Conservation (phyloP, 306 rosid species). For the Luffa acutangula region DNA sequence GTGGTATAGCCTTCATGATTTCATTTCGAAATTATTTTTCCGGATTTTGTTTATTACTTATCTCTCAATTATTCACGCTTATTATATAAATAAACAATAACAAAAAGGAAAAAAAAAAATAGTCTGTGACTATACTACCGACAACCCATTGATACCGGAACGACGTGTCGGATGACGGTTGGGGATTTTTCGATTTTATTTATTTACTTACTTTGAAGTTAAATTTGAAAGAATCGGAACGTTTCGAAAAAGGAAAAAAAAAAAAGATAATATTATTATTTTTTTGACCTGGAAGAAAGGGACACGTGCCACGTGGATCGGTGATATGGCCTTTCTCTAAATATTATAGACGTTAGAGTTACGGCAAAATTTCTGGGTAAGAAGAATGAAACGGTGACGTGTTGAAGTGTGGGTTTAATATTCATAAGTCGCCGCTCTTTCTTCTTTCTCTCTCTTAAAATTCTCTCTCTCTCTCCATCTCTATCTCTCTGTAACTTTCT, state of each 20-base stretch:
- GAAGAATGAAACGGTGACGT: constrained; percentile 42
- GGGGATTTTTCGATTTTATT: background rate
- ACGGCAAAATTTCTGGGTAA: constrained; percentile 25
- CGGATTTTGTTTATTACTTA: background rate
- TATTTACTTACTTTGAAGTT: background rate
- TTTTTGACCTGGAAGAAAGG: constrained; percentile 2
- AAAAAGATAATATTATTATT: background rate
- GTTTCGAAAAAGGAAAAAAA: constrained; percentile 17
- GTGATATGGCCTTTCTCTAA: background rate
- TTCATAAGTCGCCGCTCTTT: constrained; percentile 44
- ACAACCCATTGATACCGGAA: background rate
- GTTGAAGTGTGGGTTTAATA: constrained; percentile 16
- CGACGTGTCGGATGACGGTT: constrained; percentile 8
- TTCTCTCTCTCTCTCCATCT: constrained; percentile 15
- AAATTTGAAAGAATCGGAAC: constrained; percentile 27
- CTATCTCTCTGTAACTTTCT: constrained; percentile 20
- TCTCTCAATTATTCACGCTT: background rate
- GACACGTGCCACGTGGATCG: constrained; percentile 32
- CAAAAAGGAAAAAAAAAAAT: background rate
- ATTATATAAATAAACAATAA: background rate
- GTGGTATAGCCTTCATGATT: background rate
- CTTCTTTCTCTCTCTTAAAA: constrained; percentile 11
- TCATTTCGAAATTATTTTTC: background rate
- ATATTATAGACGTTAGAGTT: constrained; percentile 30
- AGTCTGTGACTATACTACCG: background rate